Evolutionary conservation across 2,329 filamentous ascomycete genomes (phyloP).

Genomic region (Claviceps arundinis): DNA sequence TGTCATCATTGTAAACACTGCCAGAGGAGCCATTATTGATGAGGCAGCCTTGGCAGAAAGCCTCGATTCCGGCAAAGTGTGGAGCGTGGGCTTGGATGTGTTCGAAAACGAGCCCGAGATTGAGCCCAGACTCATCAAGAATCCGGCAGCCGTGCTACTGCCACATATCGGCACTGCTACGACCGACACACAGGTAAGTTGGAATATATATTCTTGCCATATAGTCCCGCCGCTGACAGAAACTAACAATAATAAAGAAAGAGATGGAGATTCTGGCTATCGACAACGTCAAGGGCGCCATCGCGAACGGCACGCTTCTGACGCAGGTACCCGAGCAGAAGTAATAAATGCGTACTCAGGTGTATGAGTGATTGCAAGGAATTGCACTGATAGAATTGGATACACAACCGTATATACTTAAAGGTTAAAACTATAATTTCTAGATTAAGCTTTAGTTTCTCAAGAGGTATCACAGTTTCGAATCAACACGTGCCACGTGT

Average conservation of each 20-base stretch:
- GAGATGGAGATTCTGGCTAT: slow-evolving; percentile 18
- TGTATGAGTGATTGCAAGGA: not conserved
- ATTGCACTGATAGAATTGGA: not conserved
- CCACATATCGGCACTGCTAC: slow-evolving; percentile 59
- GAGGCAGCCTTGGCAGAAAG: slow-evolving; percentile 40
- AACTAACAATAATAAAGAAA: slow-evolving; percentile 1
- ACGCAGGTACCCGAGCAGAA: slow-evolving; percentile 9
- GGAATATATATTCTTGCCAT: not conserved
- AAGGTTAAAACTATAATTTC: not conserved
- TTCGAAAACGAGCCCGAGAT: slow-evolving; percentile 46
- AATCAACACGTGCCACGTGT: no score
- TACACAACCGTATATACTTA: not conserved
- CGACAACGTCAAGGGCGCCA: slow-evolving; percentile 21
- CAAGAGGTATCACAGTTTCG: not conserved
- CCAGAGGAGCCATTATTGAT: slow-evolving; percentile 42
- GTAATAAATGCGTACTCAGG: not conserved
- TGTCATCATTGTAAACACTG: slow-evolving; percentile 43
- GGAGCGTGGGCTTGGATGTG: slow-evolving; percentile 41
- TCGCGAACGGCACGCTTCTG: slow-evolving; percentile 7
- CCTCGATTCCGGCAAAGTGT: slow-evolving; percentile 39
- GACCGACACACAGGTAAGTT: slow-evolving; percentile 26
- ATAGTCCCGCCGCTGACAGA: not conserved
- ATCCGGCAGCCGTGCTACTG: slow-evolving; percentile 46
- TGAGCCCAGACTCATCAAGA: slow-evolving; percentile 44
- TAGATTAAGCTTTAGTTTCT: not conserved